Evolutionary conservation across 2,329 filamentous ascomycete species (phyloP), one percentile per base, ranked within the genome.

Genomic region (Ceratocystis ficicola): DNA sequence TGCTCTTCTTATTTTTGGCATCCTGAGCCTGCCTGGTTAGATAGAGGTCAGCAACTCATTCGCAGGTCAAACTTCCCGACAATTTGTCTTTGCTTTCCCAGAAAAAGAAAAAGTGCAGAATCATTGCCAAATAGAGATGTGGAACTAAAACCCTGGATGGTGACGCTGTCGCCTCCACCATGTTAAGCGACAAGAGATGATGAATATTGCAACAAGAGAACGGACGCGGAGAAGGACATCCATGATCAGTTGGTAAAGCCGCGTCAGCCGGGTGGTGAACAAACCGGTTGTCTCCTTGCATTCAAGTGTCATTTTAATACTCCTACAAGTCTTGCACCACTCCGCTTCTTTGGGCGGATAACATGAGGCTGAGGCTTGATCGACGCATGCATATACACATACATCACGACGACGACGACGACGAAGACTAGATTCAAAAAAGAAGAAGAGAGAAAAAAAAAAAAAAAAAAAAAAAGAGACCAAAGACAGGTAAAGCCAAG

Each of bases 61-160:
- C 25, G 52, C 52, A 57, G 52, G 32, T 15, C 22, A 57, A 30
- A 22, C 25, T 2, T 57, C 17, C 46, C 20, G 46, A 57, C 25
- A 10, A 7, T 22, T 57, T 57, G 8, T 57, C 7, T 57, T 57
- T 57, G 17, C 25, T 57, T 36, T 36, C 32, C 52, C 22, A 57
- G 52, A 57, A 57, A 57, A 57, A 28, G 8, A 10, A 36, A 50
- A 57, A 57, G 52, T 57, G 52, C 52, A 57, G 28, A 57, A 57
- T 12, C 22, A 57, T 57, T 57, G 10, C 52, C 52, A 15, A 32
- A 32, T 57, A 30, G 52, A 30, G 52, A 57, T 28, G 22, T 20
- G 50, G 50, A 36, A 36, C 10, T 2, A 36, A 10, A 10, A 30
- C 28, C 25, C 52, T 57, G 22, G 22, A 36, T 28, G 2, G 52